Base-by-base conservation (phyloP, 2,329 filamentous ascomycete species). In the Aspergillus quadricinctus region DNA sequence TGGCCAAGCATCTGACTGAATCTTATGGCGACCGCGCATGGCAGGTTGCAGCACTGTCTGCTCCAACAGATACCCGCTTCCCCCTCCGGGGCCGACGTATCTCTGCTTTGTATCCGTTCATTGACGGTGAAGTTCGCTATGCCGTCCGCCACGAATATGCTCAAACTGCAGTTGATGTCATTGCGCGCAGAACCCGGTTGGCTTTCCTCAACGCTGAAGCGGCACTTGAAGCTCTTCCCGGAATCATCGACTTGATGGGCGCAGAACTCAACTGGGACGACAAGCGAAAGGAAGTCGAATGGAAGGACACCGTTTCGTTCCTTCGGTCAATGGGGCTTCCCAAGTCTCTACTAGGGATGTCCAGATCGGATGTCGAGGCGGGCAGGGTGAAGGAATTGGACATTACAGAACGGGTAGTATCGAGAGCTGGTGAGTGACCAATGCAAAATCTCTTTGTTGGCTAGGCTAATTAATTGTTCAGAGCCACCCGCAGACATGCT, bases 201-300 rank as follows among this genome's bases (percentile, higher is more conserved):
- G 89, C 92, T 8, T 97, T 97, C 78, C 77, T 97, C 64, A 96
- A 96, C 70, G 92, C 92, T 4, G 90, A 96, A 73, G 92, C 92
- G 10, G 88, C 92, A 1, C 83, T 96, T 9, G 91, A 96, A 75
- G 88, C 91, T 1, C 81, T 96, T 48, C 92, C 93, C 4, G 82
- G 78, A 56, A 85, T 97, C 56, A 94, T 97, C 67, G 92, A 97
- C 71, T 83, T 96, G 58, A 96, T 97, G 92, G 82, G 80, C 35
- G 84, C 88, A 65, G 92, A 97, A 78, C 78, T 96, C 57, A 81
- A 86, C 57, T 97, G 92, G 92, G 85, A 87, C 68, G 77, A 72
- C 55, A 80, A 81, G 64, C 80, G 92, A 61, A 88, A 90, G 75
- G 88, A 92, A 4, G 66, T 81, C 17, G 92, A 96, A 74, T 96